Percentiles rank a stretch among this genome's conserved stretches.
These are phyloP conservation scores for Mycena haematopus DNA, from an alignment of 768 basidiomycete genomes.

Conservation along the genomic window DNA sequence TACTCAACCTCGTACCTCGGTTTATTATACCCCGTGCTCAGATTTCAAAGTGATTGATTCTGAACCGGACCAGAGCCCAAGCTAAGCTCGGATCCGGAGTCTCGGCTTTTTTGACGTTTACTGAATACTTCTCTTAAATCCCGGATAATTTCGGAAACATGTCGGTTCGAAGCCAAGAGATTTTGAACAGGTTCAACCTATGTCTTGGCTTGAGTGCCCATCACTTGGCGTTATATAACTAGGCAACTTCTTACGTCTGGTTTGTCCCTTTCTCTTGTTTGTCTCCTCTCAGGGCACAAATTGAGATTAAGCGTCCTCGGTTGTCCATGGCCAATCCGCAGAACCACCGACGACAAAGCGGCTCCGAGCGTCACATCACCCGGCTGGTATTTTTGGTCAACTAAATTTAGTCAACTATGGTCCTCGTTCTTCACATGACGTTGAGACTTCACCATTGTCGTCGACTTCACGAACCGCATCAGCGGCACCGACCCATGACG, in stretches of 20 bases:
- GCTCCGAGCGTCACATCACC: not conserved
- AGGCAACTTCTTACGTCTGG: not conserved
- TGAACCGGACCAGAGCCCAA: too few species aligned
- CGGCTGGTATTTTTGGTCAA: too few species aligned
- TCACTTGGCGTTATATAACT: not conserved
- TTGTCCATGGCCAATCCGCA: not conserved
- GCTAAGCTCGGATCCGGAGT: too few species aligned
- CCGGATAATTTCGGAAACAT: not conserved
- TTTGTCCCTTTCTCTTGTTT: not conserved
- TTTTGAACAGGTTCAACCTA: not conserved
- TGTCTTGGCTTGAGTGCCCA: not conserved
- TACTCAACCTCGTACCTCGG: too few species aligned
- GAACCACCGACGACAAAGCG: conserved; percentile 5
- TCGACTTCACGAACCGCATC: not conserved
- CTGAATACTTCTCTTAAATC: not conserved
- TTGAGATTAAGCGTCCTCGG: not conserved
- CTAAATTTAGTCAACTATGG: not conserved
- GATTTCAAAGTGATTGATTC: too few species aligned
- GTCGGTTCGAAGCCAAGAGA: not conserved
- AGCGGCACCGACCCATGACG: conserved; percentile 1
- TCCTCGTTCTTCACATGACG: not conserved
- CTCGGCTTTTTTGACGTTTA: too few species aligned
- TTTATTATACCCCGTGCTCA: too few species aligned
- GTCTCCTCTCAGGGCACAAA: not conserved
- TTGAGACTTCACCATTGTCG: not conserved